Evolutionary conservation across 441 rosid species (phyloP).

Genomic region (Gossypium schwendimanii): DNA sequence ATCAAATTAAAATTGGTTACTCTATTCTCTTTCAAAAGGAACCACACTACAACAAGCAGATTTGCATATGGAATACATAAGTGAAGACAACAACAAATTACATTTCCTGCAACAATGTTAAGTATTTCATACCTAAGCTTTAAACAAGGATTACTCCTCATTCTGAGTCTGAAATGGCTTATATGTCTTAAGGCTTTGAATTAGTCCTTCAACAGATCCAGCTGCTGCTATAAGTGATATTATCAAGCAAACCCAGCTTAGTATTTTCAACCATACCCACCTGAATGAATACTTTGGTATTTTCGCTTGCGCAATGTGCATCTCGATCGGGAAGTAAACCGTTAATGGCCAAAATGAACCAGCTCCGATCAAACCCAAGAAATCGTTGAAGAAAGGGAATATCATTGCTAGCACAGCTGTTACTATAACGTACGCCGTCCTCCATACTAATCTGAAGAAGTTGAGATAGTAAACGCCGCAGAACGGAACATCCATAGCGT

Average conservation of each 20-base stretch:
- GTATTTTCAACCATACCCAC: conserved; percentile 64
- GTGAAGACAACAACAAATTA: background rate
- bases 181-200: conserved; percentile 47
- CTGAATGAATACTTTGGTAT: conserved; percentile 42
- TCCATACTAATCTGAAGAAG: conserved; percentile 61
- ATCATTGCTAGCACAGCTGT: conserved; percentile 65
- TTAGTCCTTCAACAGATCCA: conserved; percentile 68
- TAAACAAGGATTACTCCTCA: background rate
- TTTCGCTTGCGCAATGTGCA: conserved; percentile 60
- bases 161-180: conserved; percentile 55
- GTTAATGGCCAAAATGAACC: conserved; percentile 77
- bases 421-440: conserved; percentile 53
- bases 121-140: conserved; percentile 6
- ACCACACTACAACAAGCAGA: conserved; percentile 11
- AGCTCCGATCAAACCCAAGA: conserved; percentile 71
- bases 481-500: conserved; percentile 36
- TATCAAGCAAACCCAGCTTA: conserved; percentile 45
- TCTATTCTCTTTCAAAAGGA: background rate
- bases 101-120: background rate
- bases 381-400: conserved; percentile 80
- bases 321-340: conserved; percentile 74
- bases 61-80: conserved; percentile 8
- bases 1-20: no score
- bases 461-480: conserved; percentile 41
- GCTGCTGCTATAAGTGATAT: conserved; percentile 67